Evolutionary conservation across 768 basidiomycete species (phyloP).

Genomic region (Chlorophyllum brunneum): DNA sequence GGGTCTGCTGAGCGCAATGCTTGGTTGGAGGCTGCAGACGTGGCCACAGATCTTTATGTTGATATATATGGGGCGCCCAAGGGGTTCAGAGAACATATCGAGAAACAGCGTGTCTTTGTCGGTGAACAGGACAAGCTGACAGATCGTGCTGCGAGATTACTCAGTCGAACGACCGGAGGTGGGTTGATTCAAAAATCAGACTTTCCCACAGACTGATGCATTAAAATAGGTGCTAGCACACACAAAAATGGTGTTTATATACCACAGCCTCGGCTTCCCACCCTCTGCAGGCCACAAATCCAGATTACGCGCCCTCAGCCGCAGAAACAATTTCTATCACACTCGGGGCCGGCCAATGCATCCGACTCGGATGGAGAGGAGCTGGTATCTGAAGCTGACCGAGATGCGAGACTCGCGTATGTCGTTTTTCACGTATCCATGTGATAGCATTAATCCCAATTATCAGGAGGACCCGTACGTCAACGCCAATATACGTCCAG

Average conservation of each 20-base stretch:
- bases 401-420: constrained; percentile 72
- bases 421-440: constrained; percentile 18
- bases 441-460: neutral
- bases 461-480: constrained; percentile 49
- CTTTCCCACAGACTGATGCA: neutral
- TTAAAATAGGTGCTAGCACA: constrained; percentile 17
- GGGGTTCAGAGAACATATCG: constrained; percentile 48
- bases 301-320: constrained; percentile 30
- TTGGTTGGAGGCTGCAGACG: constrained; percentile 67
- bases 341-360: constrained; percentile 24
- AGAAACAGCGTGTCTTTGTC: constrained; percentile 63
- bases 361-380: constrained; percentile 71
- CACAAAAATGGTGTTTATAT: constrained; percentile 52
- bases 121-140: constrained; percentile 67
- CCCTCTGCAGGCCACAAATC: neutral
- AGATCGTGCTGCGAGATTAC: constrained; percentile 54
- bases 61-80: constrained; percentile 68
- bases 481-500: constrained; percentile 31
- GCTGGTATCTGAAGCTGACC: constrained; percentile 57
- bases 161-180: constrained; percentile 28
- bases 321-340: constrained; percentile 17
- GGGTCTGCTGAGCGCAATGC: constrained; percentile 33
- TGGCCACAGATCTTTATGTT: constrained; percentile 50
- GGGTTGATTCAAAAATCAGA: neutral
- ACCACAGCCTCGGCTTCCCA: constrained; percentile 28